A percentile compares a stretch with the other conserved stretches of the same genome.
These are phyloP conservation scores for Globisporangium acanthophoron DNA, from an alignment of 352 stramenopile genomes.

Conservation along the genomic window DNA sequence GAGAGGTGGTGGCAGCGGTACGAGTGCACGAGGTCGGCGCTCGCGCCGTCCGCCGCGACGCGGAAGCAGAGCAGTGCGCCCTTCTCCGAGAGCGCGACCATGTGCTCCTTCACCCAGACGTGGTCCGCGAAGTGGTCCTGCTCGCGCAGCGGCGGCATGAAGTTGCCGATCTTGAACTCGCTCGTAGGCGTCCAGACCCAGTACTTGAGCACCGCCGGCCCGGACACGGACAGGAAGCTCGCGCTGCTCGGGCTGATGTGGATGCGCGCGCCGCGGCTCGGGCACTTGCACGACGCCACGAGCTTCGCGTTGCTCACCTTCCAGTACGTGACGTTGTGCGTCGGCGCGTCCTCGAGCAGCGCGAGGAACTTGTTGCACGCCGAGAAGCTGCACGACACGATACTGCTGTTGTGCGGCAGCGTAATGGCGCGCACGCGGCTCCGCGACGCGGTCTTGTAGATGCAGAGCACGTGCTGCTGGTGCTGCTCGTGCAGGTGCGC, in stretches of 20 bases:
- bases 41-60: constrained; percentile 35
- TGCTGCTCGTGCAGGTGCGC: constrained; percentile 19
- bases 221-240: constrained; percentile 73
- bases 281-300: constrained; percentile 59
- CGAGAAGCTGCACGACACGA: constrained; percentile 68
- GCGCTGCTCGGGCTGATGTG: constrained; percentile 63
- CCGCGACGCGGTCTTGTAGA: constrained; percentile 51
- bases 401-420: constrained; percentile 43
- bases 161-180: constrained; percentile 75
- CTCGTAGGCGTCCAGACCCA: constrained; percentile 66
- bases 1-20: constrained; percentile 61
- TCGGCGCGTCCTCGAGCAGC: constrained; percentile 62
- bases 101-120: constrained; percentile 66
- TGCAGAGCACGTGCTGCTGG: constrained; percentile 45
- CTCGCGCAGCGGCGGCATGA: constrained; percentile 66
- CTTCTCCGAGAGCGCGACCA: constrained; percentile 65
- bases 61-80: constrained; percentile 64
- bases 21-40: constrained; percentile 63
- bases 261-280: constrained; percentile 56
- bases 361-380: constrained; percentile 73
- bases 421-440: constrained; percentile 37
- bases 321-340: constrained; percentile 74
- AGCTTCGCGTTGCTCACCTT: constrained; percentile 77
- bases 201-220: constrained; percentile 70
- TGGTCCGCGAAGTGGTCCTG: constrained; percentile 83